Evolutionary conservation across 257 asterid genomes (phyloP), one percentile per base, ranked within the genome.

Genomic region (Solanum appendiculatum): DNA sequence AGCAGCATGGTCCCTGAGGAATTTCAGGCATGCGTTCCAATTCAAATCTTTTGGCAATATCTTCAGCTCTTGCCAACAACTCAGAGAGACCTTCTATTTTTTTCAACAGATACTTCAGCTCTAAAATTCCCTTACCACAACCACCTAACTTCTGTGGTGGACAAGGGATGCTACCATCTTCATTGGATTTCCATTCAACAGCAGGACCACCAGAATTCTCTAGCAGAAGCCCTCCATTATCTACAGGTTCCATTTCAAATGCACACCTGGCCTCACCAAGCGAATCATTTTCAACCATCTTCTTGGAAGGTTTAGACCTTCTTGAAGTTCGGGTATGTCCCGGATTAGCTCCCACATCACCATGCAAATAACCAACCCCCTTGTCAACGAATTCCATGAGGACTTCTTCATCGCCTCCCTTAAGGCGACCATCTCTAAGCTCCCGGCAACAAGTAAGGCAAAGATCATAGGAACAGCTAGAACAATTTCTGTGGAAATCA

Each of bases 371-470:
- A 4, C 27, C 78, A 4, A 44, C 51, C 36, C 89, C 93, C 13
- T 86, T 89, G 82, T 87, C 86, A 31, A 51, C 40, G 88, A 78
- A 92, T 66, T 86, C 23, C 68, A 75, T 42, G 75, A 56, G 42
- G 23, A 88, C 91, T 85, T 68, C 72, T 85, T 87, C 56, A 44
- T 92, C 95, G 78, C 90, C 89, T 64, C 95, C 95, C 68, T 36
- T 91, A 40, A 94, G 88, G 81, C 70, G 63, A 82, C 98, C 99
- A 84, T 87, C 91, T 64, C 99, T 92, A 51, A 97, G 90, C 92
- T 97, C 99, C 87, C 82, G 92, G 86, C 97, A 97, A 87, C 99
- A 97, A 64, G 91, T 89, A 86, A 97, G 94, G 86, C 99, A 97
- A 86, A 97, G 93, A 86, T 95, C 98, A 91, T 91, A 97, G 86